Evolutionary conservation across 129 eudicot species (phyloP).

Genomic region (Erigeron canadensis): DNA sequence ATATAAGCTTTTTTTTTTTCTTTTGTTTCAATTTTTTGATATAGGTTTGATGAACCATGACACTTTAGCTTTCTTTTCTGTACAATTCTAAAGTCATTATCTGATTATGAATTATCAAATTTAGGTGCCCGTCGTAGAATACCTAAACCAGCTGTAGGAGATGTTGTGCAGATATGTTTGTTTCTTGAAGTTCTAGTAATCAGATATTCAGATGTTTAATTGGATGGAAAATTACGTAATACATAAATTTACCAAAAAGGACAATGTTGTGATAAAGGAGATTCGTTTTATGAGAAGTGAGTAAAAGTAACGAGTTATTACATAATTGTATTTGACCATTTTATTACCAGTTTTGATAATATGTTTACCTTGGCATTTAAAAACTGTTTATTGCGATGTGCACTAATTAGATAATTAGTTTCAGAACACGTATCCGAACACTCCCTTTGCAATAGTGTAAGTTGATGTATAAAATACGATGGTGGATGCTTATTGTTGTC

Average conservation of each 20-base stretch:
- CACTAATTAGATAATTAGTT: too few species aligned
- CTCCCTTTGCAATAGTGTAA: too few species aligned
- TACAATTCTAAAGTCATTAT: background rate
- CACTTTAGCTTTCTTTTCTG: background rate
- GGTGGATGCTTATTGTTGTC: background rate
- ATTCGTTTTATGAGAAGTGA: background rate
- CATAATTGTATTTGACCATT: background rate
- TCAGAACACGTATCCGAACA: too few species aligned
- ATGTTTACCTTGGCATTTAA: too few species aligned
- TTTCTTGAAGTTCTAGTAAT: background rate
- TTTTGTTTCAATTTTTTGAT: background rate
- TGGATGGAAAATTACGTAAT: background rate
- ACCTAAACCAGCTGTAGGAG: background rate
- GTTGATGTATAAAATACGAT: background rate
- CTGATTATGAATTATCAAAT: background rate
- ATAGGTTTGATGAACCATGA: slow-evolving; percentile 5
- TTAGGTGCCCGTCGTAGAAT: too few species aligned
- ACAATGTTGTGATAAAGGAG: background rate
- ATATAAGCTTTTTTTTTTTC: background rate
- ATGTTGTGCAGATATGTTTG: background rate
- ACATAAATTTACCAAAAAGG: background rate
- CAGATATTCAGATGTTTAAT: background rate
- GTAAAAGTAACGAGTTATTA: background rate
- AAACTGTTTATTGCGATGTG: too few species aligned
- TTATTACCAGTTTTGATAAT: background rate